Percentiles rank a stretch among this genome's conserved stretches.
Evolutionary conservation across 768 basidiomycete genomes (phyloP).

Genomic region (Mycena vitilis): DNA sequence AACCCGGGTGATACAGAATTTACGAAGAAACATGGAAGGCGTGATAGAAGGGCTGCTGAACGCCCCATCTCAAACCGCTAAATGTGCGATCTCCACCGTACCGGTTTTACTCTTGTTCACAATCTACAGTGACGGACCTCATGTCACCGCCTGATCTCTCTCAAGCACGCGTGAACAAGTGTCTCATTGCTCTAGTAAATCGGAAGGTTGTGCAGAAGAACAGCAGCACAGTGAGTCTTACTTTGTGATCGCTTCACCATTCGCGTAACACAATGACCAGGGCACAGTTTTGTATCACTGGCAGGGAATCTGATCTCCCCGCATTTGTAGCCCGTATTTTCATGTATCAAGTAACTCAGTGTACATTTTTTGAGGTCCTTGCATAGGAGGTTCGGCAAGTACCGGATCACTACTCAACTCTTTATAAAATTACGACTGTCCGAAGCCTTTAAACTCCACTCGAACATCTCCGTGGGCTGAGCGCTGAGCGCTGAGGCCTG

Average conservation of each 20-base stretch:
- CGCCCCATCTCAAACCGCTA: conserved; percentile 67
- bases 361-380: too few species aligned
- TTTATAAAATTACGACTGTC: too few species aligned
- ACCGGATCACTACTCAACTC: too few species aligned
- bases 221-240: conserved; percentile 62
- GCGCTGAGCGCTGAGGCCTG: too few species aligned
- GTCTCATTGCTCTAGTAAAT: conserved; percentile 90
- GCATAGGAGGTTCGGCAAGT: too few species aligned
- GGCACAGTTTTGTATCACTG: conserved; percentile 78
- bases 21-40: conserved; percentile 82
- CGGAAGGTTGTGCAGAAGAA: conserved; percentile 87
- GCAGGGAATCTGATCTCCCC: conserved; percentile 61
- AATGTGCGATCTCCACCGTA: conserved; percentile 54
- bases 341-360: neutral
- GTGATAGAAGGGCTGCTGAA: conserved; percentile 85
- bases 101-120: neutral
- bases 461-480: too few species aligned
- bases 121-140: conserved; percentile 75
- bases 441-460: too few species aligned
- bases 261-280: conserved; percentile 46
- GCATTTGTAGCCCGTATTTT: neutral
- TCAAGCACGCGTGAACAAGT: conserved; percentile 93
- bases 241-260: neutral
- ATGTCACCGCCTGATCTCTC: conserved; percentile 85
- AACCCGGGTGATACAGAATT: conserved; percentile 55